Conservation (phyloP, 305 asterid genomes). For the Solanum hybrid region DNA sequence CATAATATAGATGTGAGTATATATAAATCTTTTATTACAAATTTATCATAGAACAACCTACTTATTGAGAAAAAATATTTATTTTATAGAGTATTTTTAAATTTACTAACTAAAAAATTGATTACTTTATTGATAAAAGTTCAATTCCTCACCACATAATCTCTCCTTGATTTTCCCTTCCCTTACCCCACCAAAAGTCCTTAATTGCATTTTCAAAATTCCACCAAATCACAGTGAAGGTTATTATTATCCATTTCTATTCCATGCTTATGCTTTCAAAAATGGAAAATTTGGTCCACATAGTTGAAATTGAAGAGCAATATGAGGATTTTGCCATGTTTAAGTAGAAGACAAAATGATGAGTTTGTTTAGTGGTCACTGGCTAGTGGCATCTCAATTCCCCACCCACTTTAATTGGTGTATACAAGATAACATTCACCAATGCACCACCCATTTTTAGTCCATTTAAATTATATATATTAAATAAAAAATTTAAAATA, state of each 20-base stretch:
- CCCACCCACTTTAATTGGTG: neutral
- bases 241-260: neutral
- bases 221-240: neutral
- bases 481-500: fast-evolving
- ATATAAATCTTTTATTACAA: neutral
- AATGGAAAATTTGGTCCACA: neutral
- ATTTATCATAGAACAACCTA: neutral
- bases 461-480: neutral
- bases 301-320: neutral
- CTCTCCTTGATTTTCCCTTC: neutral
- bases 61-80: neutral
- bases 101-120: neutral
- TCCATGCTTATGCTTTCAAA: neutral
- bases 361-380: neutral
- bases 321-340: neutral
- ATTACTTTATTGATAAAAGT: neutral
- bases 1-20: neutral
- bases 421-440: neutral
- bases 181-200: neutral
- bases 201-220: neutral
- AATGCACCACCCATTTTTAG: neutral
- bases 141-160: neutral
- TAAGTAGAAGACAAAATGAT: neutral
- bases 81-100: neutral
- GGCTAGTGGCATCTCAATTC: neutral